phyloP scores from a whole-genome alignment of 495 filamentous ascomycete genomes.

The Aspergillus steynii region DNA sequence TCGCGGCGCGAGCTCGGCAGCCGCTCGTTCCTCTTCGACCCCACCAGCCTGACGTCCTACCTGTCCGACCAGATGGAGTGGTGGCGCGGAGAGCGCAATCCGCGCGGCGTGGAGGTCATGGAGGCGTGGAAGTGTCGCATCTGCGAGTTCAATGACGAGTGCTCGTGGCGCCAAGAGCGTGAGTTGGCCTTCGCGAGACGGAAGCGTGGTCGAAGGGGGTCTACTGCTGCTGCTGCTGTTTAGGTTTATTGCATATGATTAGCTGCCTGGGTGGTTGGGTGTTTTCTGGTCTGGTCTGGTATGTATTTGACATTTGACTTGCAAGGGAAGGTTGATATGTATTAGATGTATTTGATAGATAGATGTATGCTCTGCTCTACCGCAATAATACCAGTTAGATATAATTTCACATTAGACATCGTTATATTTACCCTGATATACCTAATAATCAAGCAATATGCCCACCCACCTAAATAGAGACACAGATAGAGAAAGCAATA shows the following conservation, averaged over 20 bases:
- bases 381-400: not conserved
- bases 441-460: too few species aligned
- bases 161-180: constrained; percentile 60
- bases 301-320: not conserved
- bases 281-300: not conserved
- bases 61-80: constrained; percentile 70
- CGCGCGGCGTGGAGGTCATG: constrained; percentile 80
- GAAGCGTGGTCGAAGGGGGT: constrained; percentile 20
- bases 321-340: too few species aligned
- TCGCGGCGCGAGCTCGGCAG: constrained; percentile 58
- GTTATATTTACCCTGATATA: too few species aligned
- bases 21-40: constrained; percentile 70
- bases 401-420: too few species aligned
- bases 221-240: constrained; percentile 7
- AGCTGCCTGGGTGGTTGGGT: too few species aligned
- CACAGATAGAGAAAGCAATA: not conserved
- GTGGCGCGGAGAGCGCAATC: constrained; percentile 80
- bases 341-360: not conserved
- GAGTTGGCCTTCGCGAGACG: constrained; percentile 46
- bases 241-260: not conserved
- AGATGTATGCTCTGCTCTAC: not conserved
- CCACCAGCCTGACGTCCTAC: constrained; percentile 60
- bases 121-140: constrained; percentile 87
- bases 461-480: too few species aligned
- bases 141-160: constrained; percentile 64